phyloP scores from a whole-genome alignment of 1,139 yeast species.

The Trichomonascaceae sp. region DNA sequence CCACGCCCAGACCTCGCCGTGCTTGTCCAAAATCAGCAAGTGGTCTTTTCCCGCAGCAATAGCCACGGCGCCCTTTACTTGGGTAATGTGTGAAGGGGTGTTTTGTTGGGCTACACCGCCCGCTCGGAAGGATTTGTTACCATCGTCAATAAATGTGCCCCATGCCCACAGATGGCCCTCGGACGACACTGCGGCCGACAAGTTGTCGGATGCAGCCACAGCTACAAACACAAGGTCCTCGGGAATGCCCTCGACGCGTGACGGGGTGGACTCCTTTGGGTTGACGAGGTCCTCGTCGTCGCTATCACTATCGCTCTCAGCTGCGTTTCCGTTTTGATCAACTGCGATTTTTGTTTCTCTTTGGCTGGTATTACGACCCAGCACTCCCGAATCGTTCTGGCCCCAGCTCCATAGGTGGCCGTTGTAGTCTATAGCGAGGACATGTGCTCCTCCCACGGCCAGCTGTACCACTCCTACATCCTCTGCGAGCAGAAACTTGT shows the following conservation, averaged over 20 bases:
- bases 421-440: slow-evolving; percentile 61
- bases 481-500: slow-evolving; percentile 55
- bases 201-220: slow-evolving; percentile 85
- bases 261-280: slow-evolving; percentile 81
- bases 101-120: slow-evolving; percentile 51
- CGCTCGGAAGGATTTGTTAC: slow-evolving; percentile 69
- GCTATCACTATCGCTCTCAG: slow-evolving; percentile 44
- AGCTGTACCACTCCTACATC: slow-evolving; percentile 62
- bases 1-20: slow-evolving; percentile 91
- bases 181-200: slow-evolving; percentile 66
- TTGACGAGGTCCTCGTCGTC: slow-evolving; percentile 77
- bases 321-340: slow-evolving; percentile 22
- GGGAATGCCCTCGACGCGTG: slow-evolving; percentile 57
- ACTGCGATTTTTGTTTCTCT: slow-evolving; percentile 2
- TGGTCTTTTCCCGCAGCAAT: slow-evolving; percentile 92
- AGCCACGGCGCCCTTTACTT: slow-evolving; percentile 62
- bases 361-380: slow-evolving; percentile 73
- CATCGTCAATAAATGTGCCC: slow-evolving; percentile 95
- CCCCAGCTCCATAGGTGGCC: slow-evolving; percentile 96
- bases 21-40: slow-evolving; percentile 64
- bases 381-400: slow-evolving; percentile 78
- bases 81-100: slow-evolving; percentile 51
- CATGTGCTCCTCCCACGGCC: slow-evolving; percentile 95
- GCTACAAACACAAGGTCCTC: slow-evolving; percentile 47
- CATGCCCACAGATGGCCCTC: slow-evolving; percentile 91